Conservation (phyloP, 2,329 filamentous ascomycete species). For the Reticulascus tulasneorum region DNA sequence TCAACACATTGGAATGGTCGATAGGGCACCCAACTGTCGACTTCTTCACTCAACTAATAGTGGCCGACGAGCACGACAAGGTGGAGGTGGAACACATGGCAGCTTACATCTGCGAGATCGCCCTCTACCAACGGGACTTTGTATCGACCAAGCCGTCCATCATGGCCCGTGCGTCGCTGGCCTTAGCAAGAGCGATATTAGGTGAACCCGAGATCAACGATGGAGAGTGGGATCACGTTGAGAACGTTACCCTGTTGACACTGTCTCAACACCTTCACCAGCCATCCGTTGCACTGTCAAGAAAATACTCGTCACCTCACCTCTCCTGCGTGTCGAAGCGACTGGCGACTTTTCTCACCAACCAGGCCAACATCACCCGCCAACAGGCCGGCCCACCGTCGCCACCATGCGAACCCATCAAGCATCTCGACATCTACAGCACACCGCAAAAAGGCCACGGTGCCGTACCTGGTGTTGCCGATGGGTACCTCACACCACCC, state of each 20-base stretch:
- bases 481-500: slow-evolving; percentile 79
- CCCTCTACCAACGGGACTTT: slow-evolving; percentile 94
- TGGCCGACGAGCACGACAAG: slow-evolving; percentile 74
- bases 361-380: slow-evolving; percentile 53
- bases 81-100: slow-evolving; percentile 92
- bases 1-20: slow-evolving; percentile 94
- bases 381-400: slow-evolving; percentile 52
- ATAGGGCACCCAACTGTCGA: slow-evolving; percentile 96
- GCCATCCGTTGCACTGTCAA: slow-evolving; percentile 53
- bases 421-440: slow-evolving; percentile 62
- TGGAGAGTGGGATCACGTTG: slow-evolving; percentile 71
- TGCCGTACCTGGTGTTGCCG: slow-evolving; percentile 54
- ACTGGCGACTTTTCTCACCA: slow-evolving; percentile 55
- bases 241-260: slow-evolving; percentile 61
- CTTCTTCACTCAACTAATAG: slow-evolving; percentile 83
- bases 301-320: slow-evolving; percentile 55
- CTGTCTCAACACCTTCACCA: slow-evolving; percentile 57
- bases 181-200: slow-evolving; percentile 81
- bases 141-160: slow-evolving; percentile 88
- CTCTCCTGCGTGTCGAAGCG: slow-evolving; percentile 51
- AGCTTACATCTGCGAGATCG: slow-evolving; percentile 90
- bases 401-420: slow-evolving; percentile 51
- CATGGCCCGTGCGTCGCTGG: slow-evolving; percentile 83
- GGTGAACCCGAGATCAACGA: slow-evolving; percentile 72
- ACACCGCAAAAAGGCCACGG: slow-evolving; percentile 76